phyloP scores from a whole-genome alignment of 176 grass and related monocot species.

The Aegilops sharonensis region DNA sequence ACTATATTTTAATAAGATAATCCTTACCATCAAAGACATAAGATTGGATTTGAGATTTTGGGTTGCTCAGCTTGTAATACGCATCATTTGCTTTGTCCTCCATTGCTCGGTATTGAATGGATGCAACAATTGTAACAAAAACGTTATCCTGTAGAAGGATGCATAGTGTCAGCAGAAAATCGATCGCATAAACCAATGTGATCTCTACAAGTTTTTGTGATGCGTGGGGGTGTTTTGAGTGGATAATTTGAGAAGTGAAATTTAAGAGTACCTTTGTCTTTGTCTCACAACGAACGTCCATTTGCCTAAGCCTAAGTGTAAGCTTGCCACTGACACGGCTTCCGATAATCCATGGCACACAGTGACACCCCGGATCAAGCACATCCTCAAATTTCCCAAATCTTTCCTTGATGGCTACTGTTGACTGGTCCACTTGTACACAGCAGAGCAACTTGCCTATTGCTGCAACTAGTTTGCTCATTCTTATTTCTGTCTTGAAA shows the following conservation, averaged over 20 bases:
- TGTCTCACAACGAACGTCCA: slow-evolving; percentile 48
- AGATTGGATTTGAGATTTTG: slow-evolving; percentile 64
- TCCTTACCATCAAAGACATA: slow-evolving; percentile 67
- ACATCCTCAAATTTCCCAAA: slow-evolving; percentile 70
- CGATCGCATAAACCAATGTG: background rate
- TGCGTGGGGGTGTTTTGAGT: background rate
- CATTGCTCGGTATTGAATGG: slow-evolving; percentile 59
- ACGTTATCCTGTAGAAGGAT: slow-evolving; percentile 54
- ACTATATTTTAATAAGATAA: background rate
- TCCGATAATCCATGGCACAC: slow-evolving; percentile 51
- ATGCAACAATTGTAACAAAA: slow-evolving; percentile 72
- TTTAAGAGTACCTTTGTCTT: slow-evolving; percentile 53
- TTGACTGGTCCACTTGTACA: slow-evolving; percentile 67
- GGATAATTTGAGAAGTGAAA: background rate
- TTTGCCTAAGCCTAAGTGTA: slow-evolving; percentile 39
- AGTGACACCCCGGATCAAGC: slow-evolving; percentile 56
- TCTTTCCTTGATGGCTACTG: slow-evolving; percentile 52
- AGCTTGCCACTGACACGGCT: slow-evolving; percentile 34
- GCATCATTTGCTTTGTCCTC: slow-evolving; percentile 61
- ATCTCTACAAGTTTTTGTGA: background rate
- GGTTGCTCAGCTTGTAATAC: slow-evolving; percentile 60
- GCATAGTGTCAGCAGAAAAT: background rate
- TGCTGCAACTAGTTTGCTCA: slow-evolving; percentile 39
- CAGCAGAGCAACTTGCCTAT: slow-evolving; percentile 52
- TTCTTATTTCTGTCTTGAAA: background rate